Base-by-base conservation (phyloP, 768 basidiomycete genomes). In the Tulasnella sp. region DNA sequence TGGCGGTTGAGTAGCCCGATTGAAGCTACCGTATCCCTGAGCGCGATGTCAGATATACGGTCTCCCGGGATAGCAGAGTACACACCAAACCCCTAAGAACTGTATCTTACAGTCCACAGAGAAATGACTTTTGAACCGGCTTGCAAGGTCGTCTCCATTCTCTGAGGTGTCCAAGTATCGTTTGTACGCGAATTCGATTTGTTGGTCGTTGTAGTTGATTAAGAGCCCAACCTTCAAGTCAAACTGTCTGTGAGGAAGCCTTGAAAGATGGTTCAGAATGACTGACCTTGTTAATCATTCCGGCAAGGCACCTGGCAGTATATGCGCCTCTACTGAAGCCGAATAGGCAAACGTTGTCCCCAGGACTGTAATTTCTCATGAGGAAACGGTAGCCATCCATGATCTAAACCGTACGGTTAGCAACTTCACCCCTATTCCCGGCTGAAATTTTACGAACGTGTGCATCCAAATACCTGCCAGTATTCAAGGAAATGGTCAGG, bases 41-140 rank as follows among this genome's bases (percentile, higher is more conserved):
- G 19, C 44, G 1, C 44, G 16, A 16, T 44, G 44, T 44, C 44
- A 44, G 44, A 18, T 18, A 16, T 16, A 44, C 8, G 19, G 10
- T 44, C 16, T 44, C 44, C 10, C 16, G 44, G 12, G 3, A 44
- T 12, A 44, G 44, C 44, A 18, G 44, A 44, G 8, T 44, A 44
- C 78, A 40, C 36, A 80, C 79, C 58, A 82, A 14, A 83, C 82
- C 0, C 83, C 83, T 38, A 83, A 73, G 44, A 83, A 83, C 7
- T 82, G 79, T 12, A 83, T 80, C 9, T 73, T 44, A 14, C 82
- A 80, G 16, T 80, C 79, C 16, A 77, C 34, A 7, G 78, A 81
- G 74, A 82, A 83, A 1, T 78, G 79, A 1, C 68, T 40, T 80
- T 83, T 83, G 81, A 82, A 83, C 6, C 77, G 79, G 2, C 58